phyloP scores from a whole-genome alignment of 2,329 filamentous ascomycete species.

The Aspergillus sp. region DNA sequence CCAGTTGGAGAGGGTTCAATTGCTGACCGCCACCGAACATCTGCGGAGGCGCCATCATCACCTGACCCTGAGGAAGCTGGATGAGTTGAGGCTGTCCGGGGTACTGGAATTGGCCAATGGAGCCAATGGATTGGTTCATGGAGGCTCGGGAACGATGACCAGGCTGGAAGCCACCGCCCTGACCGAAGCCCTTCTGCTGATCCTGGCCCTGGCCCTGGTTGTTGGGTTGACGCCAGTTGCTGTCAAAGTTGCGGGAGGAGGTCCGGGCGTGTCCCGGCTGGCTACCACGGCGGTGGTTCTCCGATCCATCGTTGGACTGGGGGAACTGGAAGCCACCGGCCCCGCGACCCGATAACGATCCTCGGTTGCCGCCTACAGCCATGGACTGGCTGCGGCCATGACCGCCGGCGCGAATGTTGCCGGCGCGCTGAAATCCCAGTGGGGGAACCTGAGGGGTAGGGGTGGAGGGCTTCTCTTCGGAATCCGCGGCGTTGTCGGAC shows the following conservation, averaged over 20 bases:
- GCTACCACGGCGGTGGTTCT: constrained; percentile 74
- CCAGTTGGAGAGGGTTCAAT: constrained; percentile 81
- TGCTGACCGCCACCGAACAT: constrained; percentile 81
- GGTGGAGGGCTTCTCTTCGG: constrained; percentile 46
- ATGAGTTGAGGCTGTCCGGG: constrained; percentile 81
- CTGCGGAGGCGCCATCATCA: constrained; percentile 73
- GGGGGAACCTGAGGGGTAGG: constrained; percentile 52
- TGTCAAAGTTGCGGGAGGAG: constrained; percentile 90
- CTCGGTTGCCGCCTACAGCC: constrained; percentile 62
- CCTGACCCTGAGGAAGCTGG: constrained; percentile 78
- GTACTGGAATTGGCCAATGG: constrained; percentile 85
- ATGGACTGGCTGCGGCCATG: constrained; percentile 50
- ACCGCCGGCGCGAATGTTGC: constrained; percentile 83
- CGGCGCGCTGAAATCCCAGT: constrained; percentile 65
- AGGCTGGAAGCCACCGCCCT: constrained; percentile 79
- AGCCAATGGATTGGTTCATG: constrained; percentile 79
- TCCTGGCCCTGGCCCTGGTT: constrained; percentile 50
- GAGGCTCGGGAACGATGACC: constrained; percentile 85
- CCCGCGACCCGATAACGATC: constrained; percentile 59
- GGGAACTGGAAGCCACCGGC: constrained; percentile 73
- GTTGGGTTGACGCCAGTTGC: constrained; percentile 91
- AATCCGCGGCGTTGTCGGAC: constrained; percentile 54
- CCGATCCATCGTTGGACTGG: constrained; percentile 51
- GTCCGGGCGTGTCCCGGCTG: constrained; percentile 72
- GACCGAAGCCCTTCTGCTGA: constrained; percentile 56